phyloP scores from a whole-genome alignment of 2,329 filamentous ascomycete species.

The Hypomyces rosellus region DNA sequence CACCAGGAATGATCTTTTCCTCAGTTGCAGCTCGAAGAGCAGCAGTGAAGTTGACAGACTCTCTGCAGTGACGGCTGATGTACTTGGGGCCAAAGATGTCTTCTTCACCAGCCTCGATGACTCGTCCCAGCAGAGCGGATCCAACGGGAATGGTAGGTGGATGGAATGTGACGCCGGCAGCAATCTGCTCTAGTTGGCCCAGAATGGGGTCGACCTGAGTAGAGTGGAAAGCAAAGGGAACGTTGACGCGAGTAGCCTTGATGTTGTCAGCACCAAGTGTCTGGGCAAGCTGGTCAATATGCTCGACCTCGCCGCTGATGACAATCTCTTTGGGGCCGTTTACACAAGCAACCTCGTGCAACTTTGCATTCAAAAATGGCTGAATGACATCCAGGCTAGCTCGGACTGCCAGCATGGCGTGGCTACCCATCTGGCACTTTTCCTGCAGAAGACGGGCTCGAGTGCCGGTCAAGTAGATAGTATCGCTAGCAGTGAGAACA shows the following conservation, averaged over 20 bases:
- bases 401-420: slow-evolving; percentile 51
- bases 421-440: slow-evolving; percentile 61
- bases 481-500: slow-evolving; percentile 63
- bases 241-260: slow-evolving; percentile 41
- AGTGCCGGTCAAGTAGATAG: slow-evolving; percentile 63
- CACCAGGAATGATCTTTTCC: neutral
- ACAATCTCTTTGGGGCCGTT: slow-evolving; percentile 73
- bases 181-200: slow-evolving; percentile 49
- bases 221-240: slow-evolving; percentile 50
- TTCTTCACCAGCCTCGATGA: slow-evolving; percentile 39
- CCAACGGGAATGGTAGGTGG: slow-evolving; percentile 50
- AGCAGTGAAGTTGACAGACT: slow-evolving; percentile 5
- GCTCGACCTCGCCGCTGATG: slow-evolving; percentile 42
- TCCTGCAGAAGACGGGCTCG: slow-evolving; percentile 61
- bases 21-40: neutral
- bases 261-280: slow-evolving; percentile 24
- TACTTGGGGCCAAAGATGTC: slow-evolving; percentile 1
- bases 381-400: slow-evolving; percentile 29
- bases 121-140: slow-evolving; percentile 53
- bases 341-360: slow-evolving; percentile 59
- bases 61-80: slow-evolving; percentile 5
- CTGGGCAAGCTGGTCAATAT: slow-evolving; percentile 39
- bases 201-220: slow-evolving; percentile 49
- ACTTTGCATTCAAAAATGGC: slow-evolving; percentile 22
- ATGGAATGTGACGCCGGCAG: slow-evolving; percentile 32